Evolutionary conservation across 148 eudicot species (phyloP).

Genomic region (Euryodendron excelsum): DNA sequence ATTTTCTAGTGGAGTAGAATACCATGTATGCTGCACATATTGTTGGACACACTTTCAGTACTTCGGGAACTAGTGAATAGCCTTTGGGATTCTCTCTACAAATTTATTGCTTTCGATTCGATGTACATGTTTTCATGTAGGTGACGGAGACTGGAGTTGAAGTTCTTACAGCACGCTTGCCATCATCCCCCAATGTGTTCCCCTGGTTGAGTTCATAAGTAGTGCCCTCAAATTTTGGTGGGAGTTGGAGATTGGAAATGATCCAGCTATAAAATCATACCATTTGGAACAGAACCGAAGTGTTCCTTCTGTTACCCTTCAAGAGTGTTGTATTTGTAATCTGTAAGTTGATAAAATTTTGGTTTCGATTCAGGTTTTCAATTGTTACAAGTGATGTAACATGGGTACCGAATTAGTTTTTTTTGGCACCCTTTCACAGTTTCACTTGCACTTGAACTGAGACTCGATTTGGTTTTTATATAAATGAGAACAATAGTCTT

Average conservation of each 20-base stretch:
- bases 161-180: slow-evolving; percentile 84
- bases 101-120: background rate
- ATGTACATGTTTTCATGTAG: slow-evolving; percentile 32
- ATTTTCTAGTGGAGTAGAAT: background rate
- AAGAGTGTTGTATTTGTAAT: slow-evolving; percentile 2
- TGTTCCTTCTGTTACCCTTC: background rate
- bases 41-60: background rate
- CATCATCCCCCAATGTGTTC: slow-evolving; percentile 82
- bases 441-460: too few species aligned
- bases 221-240: background rate
- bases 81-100: background rate
- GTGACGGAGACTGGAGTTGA: slow-evolving; percentile 95
- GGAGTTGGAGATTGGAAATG: background rate
- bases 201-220: slow-evolving; percentile 72
- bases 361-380: background rate
- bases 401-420: too few species aligned
- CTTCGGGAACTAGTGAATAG: background rate
- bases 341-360: slow-evolving; percentile 1
- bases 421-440: too few species aligned
- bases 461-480: too few species aligned
- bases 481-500: too few species aligned
- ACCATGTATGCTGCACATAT: background rate
- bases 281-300: background rate
- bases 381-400: too few species aligned
- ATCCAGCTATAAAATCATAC: background rate